Conservation (phyloP, 345 rosid genomes). For the Populus euphratica region DNA sequence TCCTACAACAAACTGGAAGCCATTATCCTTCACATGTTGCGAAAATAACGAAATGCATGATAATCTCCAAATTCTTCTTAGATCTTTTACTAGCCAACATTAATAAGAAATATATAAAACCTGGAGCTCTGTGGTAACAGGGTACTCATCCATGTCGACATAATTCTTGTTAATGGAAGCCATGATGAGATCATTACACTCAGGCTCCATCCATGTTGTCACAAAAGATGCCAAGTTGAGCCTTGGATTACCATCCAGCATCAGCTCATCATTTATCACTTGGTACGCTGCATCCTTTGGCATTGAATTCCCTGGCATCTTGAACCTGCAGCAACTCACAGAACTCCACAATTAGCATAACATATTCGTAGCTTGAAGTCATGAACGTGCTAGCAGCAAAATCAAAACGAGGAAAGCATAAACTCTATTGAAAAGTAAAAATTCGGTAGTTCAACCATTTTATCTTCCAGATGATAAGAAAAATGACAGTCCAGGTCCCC, state of each 20-base stretch:
- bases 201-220: slow-evolving; percentile 13
- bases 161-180: slow-evolving; percentile 1
- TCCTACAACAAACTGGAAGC: no score
- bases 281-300: slow-evolving; percentile 18
- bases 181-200: slow-evolving; percentile 14
- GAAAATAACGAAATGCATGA: not conserved
- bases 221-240: slow-evolving; percentile 20
- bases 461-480: not conserved
- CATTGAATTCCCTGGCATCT: slow-evolving; percentile 11
- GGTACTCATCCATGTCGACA: not conserved
- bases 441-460: not conserved
- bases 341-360: no score
- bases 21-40: not conserved
- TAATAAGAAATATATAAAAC: not conserved
- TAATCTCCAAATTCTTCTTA: no score
- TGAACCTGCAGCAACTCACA: slow-evolving; percentile 1
- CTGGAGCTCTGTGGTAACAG: slow-evolving; percentile 20
- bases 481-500: not conserved
- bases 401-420: no score
- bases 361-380: no score
- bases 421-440: no score
- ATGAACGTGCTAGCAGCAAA: no score
- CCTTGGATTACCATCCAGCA: slow-evolving; percentile 23
- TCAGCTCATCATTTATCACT: slow-evolving; percentile 4
- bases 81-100: no score